Percentiles rank a stretch among this genome's conserved stretches.
Conservation (phyloP, 768 basidiomycete genomes). For the Boletus eberwhitei region DNA sequence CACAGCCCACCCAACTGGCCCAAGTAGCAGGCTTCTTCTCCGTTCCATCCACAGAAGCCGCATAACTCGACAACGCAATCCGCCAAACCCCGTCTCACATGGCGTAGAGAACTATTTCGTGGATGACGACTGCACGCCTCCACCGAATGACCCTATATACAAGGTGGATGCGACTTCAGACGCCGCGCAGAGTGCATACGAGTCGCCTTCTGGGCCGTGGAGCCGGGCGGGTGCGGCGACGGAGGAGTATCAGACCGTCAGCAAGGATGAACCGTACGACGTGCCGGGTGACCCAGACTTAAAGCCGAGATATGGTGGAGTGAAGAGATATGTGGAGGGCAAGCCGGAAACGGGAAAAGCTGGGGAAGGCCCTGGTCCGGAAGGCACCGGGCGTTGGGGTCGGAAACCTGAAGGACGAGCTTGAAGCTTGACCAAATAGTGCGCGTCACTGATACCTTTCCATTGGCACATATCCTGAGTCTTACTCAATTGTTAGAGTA, state of each 20-base stretch:
- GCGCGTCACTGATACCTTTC: background rate
- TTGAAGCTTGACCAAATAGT: conserved; percentile 14
- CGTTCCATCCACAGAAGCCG: conserved; percentile 5
- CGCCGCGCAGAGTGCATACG: conserved; percentile 45
- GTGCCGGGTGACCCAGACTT: conserved; percentile 4
- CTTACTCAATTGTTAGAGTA: background rate
- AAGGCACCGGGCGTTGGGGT: conserved; percentile 36
- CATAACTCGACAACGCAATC: background rate
- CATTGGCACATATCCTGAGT: background rate
- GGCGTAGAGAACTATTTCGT: conserved; percentile 45
- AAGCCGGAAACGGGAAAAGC: conserved; percentile 34
- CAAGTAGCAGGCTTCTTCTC: background rate
- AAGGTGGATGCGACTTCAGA: conserved; percentile 45
- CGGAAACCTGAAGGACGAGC: conserved; percentile 30
- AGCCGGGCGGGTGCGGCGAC: conserved; percentile 40
- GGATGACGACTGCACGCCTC: conserved; percentile 45
- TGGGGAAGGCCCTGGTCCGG: conserved; percentile 33
- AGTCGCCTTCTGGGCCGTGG: conserved; percentile 46
- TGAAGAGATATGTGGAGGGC: conserved; percentile 8
- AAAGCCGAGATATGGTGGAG: conserved; percentile 26
- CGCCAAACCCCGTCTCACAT: conserved; percentile 23
- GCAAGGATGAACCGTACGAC: conserved; percentile 25
- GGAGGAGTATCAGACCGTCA: conserved; percentile 27
- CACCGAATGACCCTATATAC: conserved; percentile 40
- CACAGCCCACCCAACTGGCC: background rate